Evolutionary conservation across 805 yeast species (phyloP).

Genomic region (Clavispora fructus): DNA sequence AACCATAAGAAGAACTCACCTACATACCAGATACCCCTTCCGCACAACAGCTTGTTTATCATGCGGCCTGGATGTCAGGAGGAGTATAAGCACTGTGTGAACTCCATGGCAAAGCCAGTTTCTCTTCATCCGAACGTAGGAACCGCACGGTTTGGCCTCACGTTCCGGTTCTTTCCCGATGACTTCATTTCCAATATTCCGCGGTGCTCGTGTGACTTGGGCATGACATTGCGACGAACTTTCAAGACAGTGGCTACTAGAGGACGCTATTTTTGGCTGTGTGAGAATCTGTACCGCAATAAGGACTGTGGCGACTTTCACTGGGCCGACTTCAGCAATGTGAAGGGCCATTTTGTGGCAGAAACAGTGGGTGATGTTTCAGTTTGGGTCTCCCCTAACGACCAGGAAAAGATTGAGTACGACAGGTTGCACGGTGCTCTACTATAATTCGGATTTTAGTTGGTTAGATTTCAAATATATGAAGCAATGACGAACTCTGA

Average conservation of each 20-base stretch:
- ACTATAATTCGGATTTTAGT: background rate
- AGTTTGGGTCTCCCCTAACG: constrained; percentile 44
- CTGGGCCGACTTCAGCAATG: constrained; percentile 43
- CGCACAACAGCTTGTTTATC: constrained; percentile 63
- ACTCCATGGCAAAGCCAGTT: constrained; percentile 36
- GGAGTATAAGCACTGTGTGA: constrained; percentile 62
- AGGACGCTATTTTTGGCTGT: constrained; percentile 66
- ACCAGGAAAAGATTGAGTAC: constrained; percentile 12
- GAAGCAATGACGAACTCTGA: too few species aligned
- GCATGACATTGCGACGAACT: constrained; percentile 55
- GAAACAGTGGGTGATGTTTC: constrained; percentile 29
- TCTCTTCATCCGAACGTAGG: constrained; percentile 47
- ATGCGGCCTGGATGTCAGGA: constrained; percentile 84
- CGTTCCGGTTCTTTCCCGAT: constrained; percentile 53
- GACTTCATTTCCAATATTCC: constrained; percentile 34
- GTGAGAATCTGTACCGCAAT: constrained; percentile 43
- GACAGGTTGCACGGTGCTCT: background rate
- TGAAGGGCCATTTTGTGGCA: constrained; percentile 28
- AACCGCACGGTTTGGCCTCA: constrained; percentile 52
- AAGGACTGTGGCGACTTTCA: constrained; percentile 45
- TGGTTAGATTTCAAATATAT: too few species aligned
- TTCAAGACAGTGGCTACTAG: constrained; percentile 40
- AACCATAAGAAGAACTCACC: constrained; percentile 25
- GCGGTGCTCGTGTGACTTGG: constrained; percentile 41
- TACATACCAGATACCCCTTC: constrained; percentile 52